phyloP scores from a whole-genome alignment of 1,284 basidiomycete species.

The Irpex sp. region DNA sequence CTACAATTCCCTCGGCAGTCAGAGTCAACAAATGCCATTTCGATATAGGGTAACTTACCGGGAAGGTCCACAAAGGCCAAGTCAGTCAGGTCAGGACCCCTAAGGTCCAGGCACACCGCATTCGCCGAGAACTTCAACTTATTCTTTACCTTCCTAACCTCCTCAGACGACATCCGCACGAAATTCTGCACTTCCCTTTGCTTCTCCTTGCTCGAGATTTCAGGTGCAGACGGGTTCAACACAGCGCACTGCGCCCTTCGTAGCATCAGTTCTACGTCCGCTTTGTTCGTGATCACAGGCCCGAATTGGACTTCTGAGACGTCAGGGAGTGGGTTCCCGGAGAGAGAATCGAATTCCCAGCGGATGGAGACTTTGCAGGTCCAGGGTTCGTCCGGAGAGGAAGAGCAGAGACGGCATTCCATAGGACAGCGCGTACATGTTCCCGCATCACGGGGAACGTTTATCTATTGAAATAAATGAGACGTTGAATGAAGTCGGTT shows the following conservation, averaged over 20 bases:
- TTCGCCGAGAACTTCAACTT: slow-evolving; percentile 36
- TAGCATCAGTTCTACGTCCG: slow-evolving; percentile 34
- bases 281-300: slow-evolving; percentile 27
- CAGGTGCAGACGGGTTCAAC: slow-evolving; percentile 30
- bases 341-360: slow-evolving; percentile 17
- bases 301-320: slow-evolving; percentile 34
- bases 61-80: slow-evolving; percentile 48
- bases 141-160: slow-evolving; percentile 10
- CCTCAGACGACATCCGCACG: slow-evolving; percentile 20
- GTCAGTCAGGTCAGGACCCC: slow-evolving; percentile 41
- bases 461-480: slow-evolving; percentile 1
- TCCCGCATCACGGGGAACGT: not conserved
- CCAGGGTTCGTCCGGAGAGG: slow-evolving; percentile 20
- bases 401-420: slow-evolving; percentile 23
- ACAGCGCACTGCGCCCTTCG: slow-evolving; percentile 42
- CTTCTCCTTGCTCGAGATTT: not conserved
- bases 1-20: slow-evolving; percentile 29
- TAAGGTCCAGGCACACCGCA: slow-evolving; percentile 40
- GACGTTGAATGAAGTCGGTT: slow-evolving; percentile 28
- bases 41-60: slow-evolving; percentile 19
- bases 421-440: slow-evolving; percentile 33
- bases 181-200: slow-evolving; percentile 19
- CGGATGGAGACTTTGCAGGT: slow-evolving; percentile 32
- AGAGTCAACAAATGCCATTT: not conserved
- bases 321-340: slow-evolving; percentile 8